These are phyloP conservation scores for Taxawa tesnikishii DNA, from an alignment of 2,329 filamentous ascomycete species.

Conservation along the genomic window DNA sequence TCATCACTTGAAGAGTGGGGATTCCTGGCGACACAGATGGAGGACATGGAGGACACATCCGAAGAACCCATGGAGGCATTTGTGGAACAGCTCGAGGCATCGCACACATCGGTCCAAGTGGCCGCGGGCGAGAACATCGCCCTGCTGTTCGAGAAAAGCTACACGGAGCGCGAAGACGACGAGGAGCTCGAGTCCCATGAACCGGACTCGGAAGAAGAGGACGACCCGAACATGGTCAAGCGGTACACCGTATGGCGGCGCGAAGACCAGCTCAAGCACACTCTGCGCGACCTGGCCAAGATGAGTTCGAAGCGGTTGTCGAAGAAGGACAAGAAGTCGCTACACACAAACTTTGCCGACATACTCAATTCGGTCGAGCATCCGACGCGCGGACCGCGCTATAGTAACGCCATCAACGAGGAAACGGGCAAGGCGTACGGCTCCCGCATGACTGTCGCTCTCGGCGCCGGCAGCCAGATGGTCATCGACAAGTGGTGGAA, in stretches of 20 bases:
- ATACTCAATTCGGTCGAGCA: constrained; percentile 55
- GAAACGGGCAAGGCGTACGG: constrained; percentile 49
- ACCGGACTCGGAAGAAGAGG: constrained; percentile 29
- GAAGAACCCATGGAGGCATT: constrained; percentile 67
- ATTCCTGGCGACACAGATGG: constrained; percentile 64
- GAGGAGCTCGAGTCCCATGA: constrained; percentile 30
- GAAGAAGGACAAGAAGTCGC: constrained; percentile 52
- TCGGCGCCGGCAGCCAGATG: constrained; percentile 49
- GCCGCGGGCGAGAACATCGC: constrained; percentile 72
- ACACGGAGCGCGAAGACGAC: constrained; percentile 44
- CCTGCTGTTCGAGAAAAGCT: constrained; percentile 65
- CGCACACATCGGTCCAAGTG: constrained; percentile 59
- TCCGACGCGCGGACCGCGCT: constrained; percentile 53
- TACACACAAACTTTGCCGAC: constrained; percentile 56
- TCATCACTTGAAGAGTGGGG: constrained; percentile 71
- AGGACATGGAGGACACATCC: constrained; percentile 60
- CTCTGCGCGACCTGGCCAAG: constrained; percentile 46
- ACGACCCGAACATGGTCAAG: constrained; percentile 41
- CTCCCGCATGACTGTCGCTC: constrained; percentile 48
- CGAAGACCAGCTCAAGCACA: constrained; percentile 46
- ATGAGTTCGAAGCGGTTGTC: constrained; percentile 49
- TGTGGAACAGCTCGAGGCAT: constrained; percentile 72
- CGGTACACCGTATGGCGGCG: constrained; percentile 57
- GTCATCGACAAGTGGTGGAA: constrained; percentile 66
- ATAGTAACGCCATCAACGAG: constrained; percentile 50